Conservation (phyloP, 2,329 filamentous ascomycete genomes). For the Incumbomyces delicatus region DNA sequence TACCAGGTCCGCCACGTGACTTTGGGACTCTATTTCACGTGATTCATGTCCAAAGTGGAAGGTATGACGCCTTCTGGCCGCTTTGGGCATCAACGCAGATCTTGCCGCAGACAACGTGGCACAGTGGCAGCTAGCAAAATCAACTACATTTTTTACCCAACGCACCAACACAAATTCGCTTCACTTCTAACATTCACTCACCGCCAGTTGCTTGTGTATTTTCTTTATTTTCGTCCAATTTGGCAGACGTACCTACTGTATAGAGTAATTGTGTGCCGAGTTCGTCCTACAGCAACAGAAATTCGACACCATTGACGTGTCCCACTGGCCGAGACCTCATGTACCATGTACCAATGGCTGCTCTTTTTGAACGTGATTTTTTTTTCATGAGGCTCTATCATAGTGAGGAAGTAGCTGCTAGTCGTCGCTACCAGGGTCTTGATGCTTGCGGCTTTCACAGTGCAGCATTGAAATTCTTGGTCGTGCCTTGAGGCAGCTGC, state of each 20-base stretch:
- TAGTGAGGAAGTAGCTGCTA: too few relatives aligned
- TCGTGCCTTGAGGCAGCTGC: too few relatives aligned
- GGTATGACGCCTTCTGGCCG: neutral
- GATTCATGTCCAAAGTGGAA: neutral
- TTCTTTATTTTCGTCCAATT: neutral
- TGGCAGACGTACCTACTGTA: neutral
- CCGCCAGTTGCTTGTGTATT: constrained; percentile 1
- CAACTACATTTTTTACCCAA: constrained; percentile 1
- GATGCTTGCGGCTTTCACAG: too few relatives aligned
- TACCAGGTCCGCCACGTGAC: too few relatives aligned
- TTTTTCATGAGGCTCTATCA: too few relatives aligned
- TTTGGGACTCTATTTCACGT: neutral
- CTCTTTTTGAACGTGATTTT: too few relatives aligned
- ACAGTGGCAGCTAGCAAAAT: neutral
- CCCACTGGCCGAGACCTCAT: neutral
- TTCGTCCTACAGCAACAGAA: neutral
- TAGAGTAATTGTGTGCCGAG: constrained; percentile 1
- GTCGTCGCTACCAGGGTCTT: too few relatives aligned
- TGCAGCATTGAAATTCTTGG: too few relatives aligned
- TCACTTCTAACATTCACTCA: constrained; percentile 7
- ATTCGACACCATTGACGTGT: neutral
- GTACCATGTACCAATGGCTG: constrained; percentile 1
- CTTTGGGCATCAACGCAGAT: neutral
- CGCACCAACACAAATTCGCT: constrained; percentile 5
- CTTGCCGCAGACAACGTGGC: neutral